A percentile compares a stretch with the other conserved stretches of the same genome.
Conservation (phyloP, 2,329 filamentous ascomycete genomes). For the Aspergillus tamarii region DNA sequence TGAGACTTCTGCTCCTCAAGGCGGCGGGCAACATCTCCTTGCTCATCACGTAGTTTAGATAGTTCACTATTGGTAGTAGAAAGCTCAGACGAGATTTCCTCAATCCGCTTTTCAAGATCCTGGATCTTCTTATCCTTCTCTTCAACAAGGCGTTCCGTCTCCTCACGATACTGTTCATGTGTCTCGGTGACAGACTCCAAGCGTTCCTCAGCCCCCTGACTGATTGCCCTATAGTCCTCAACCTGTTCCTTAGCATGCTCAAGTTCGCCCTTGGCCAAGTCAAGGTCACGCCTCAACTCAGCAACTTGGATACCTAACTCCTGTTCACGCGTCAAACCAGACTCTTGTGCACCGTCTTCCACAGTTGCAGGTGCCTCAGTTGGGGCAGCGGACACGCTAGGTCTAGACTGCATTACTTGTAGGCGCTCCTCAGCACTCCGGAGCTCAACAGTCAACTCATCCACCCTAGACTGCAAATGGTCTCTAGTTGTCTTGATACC, state of each 20-base stretch:
- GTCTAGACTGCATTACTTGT: slow-evolving; percentile 78
- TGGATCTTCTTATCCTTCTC: slow-evolving; percentile 79
- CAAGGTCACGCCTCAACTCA: slow-evolving; percentile 84
- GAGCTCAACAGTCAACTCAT: slow-evolving; percentile 85
- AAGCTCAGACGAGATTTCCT: slow-evolving; percentile 82
- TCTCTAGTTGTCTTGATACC: slow-evolving; percentile 85
- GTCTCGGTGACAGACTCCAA: slow-evolving; percentile 77
- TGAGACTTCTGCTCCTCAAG: slow-evolving; percentile 81
- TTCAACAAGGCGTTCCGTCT: slow-evolving; percentile 74
- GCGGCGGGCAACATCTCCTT: slow-evolving; percentile 71
- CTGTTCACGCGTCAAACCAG: slow-evolving; percentile 68
- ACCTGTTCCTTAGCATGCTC: slow-evolving; percentile 79
- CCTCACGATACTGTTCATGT: slow-evolving; percentile 83
- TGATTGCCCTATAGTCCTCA: slow-evolving; percentile 86
- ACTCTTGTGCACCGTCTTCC: slow-evolving; percentile 55
- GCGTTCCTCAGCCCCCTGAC: slow-evolving; percentile 84
- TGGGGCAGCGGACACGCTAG: slow-evolving; percentile 63
- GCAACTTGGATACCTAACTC: slow-evolving; percentile 82
- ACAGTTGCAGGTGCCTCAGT: slow-evolving; percentile 46
- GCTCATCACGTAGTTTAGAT: slow-evolving; percentile 75
- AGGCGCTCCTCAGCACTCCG: slow-evolving; percentile 87
- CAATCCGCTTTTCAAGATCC: slow-evolving; percentile 79
- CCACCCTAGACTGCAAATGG: slow-evolving; percentile 83
- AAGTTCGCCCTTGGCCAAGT: slow-evolving; percentile 77
- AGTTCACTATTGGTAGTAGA: slow-evolving; percentile 80